Base-by-base conservation (phyloP, 2,329 filamentous ascomycete genomes). In the Pestalotiopsis sp. region DNA sequence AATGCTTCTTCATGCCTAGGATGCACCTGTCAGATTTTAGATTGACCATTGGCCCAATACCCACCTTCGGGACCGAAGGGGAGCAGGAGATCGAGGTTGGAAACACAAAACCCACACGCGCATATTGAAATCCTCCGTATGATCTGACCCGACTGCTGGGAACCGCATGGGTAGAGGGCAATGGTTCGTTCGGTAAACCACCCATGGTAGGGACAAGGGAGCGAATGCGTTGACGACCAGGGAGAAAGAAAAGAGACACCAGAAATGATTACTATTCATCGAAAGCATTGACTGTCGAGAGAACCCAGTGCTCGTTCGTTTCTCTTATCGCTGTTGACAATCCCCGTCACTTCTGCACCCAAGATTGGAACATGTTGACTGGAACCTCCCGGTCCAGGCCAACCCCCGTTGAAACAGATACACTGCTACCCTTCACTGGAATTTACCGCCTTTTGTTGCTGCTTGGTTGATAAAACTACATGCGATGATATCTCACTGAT, bases 1-100 rank as follows among this genome's bases (percentile, higher is more conserved):
- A 52, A 52, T 52, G 45, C 45, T 52, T 52, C 20, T 52, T 52
- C 25, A 66, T 23, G n/a, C n/a, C 45, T 17, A 66, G 49, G 25
- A 57, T 66, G 41, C 62, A 65, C 27, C 63, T 23, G 63, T 66
- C 63, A 66, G 63, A 66, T 66, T 66, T 56, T 66, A 66, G 63
- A 36, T 45, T 57, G 23, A 45, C 49, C 20, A 27, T 12, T 36
- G 25, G 31, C 36, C 36, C 4, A 36, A 36, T 38, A n/a, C 45
- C 59, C 59, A 61, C 14, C 25, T 14, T 31, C 63, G 63, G 63
- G 45, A 57, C 63, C 63, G 63, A 57, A n/a, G 27, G 20, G 23
- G 23, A 23, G 23, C 23, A 23, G 23, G n/a, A 39, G 14, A 38
- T 20, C 63, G 25, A 38, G 25, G 25, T 20, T 36, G 62, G 59